Base-by-base conservation (phyloP, 306 rosid genomes). In the Cicer cuneatum region DNA sequence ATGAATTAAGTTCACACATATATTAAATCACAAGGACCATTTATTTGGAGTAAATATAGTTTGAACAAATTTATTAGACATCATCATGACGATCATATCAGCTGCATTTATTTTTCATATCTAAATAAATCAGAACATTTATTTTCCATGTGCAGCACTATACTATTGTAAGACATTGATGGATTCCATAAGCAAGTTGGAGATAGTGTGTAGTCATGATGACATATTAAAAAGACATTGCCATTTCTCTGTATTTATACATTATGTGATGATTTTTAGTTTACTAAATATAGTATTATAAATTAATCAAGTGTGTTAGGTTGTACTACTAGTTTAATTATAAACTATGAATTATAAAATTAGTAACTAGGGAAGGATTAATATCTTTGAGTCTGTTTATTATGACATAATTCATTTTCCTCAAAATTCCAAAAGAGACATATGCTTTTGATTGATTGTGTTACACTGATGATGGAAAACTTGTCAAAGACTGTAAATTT, bases 81-180 rank as follows among this genome's bases (percentile, higher is more conserved):
- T 80, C 33, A 57, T 21, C 71, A 81, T 37, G 56, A 66, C 71
- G 18, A 65, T 58, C 64, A 48, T 53, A 42, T 59, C 49, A 14
- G 58, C 43, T 33, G 65, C 82, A 84, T 65, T 84, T 76, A 78
- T 49, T 78, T 66, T 60, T 51, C 57, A 53, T 45, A 11, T 48
- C 37, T 14, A 43, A 65, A 24, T 24, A 24, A 24, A 73, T 58
- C 72, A 42, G 66, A 45, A 73, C 53, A 18, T 38, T 71, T 29
- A 66, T 53, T 75, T 82, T 75, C 65, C 85, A 72, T 78, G 83
- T 74, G 84, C 82, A 29, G 52, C 78, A 52, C 65, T 29, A 4
- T 16, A 45, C 71, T 64, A 24, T 62, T 56, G 58, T 38, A 58
- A 53, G 54, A 52, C 70, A 79, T 73, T 77, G 56, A 70, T 77